A percentile compares a stretch with the other conserved stretches of the same genome.
Evolutionary conservation across 441 rosid genomes (phyloP).

Genomic region (Kokia cookei): DNA sequence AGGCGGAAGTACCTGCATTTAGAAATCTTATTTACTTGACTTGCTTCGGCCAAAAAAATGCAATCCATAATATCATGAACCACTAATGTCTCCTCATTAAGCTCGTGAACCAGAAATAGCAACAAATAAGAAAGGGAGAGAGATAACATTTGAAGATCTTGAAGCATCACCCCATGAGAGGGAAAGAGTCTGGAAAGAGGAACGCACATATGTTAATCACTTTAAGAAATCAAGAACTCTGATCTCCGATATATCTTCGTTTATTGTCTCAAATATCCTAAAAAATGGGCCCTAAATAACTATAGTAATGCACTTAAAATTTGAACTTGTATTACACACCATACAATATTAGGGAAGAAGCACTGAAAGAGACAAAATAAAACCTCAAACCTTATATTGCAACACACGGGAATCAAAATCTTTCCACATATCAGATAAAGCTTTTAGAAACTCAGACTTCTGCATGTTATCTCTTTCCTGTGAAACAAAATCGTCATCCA

Average conservation of each 20-base stretch:
- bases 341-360: neutral
- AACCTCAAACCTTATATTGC: conserved; percentile 77
- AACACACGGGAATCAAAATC: conserved; percentile 93
- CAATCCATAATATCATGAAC: neutral
- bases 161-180: neutral
- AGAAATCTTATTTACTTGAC: neutral
- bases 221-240: neutral
- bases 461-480: conserved; percentile 98
- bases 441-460: conserved; percentile 96
- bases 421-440: conserved; percentile 98
- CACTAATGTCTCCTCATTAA: neutral
- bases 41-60: neutral
- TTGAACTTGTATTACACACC: neutral
- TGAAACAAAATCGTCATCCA: conserved; percentile 15
- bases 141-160: neutral
- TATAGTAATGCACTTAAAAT: neutral
- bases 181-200: neutral
- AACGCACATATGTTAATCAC: neutral
- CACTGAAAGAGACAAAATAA: neutral
- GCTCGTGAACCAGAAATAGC: neutral
- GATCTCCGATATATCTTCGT: neutral
- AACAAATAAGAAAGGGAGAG: neutral
- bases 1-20: conserved; percentile 85
- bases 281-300: neutral
- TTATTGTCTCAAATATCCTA: neutral